Conservation (phyloP, 192 early-diverging fungal species). For the Thoreauomyces humboldtii region DNA sequence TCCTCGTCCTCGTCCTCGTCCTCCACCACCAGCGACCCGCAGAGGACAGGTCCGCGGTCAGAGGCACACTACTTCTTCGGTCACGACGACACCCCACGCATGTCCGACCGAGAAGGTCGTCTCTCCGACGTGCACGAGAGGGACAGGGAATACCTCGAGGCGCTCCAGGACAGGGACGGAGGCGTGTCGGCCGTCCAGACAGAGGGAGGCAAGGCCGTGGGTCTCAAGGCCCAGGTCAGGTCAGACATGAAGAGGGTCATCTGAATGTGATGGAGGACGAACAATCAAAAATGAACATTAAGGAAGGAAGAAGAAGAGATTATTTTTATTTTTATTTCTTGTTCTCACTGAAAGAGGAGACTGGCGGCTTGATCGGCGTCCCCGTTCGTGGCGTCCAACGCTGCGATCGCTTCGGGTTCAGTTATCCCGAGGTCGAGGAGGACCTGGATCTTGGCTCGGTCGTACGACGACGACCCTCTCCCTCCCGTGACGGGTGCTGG, state of each 20-base stretch:
- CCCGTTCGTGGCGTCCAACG: conserved; percentile 76
- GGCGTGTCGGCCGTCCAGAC: conserved; percentile 13
- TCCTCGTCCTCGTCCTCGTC: too few relatives aligned
- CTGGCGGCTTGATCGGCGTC: conserved; percentile 85
- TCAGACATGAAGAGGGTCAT: conserved; percentile 33
- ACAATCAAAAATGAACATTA: too few relatives aligned
- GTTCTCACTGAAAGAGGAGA: conserved; percentile 75
- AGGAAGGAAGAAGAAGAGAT: too few relatives aligned
- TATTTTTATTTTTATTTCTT: not conserved
- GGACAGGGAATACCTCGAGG: conserved; percentile 9
- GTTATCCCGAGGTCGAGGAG: conserved; percentile 77
- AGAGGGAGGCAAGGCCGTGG: conserved; percentile 20
- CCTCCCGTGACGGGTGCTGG: too few relatives aligned
- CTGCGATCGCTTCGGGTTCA: conserved; percentile 74
- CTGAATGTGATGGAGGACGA: too few relatives aligned
- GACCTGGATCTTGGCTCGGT: conserved; percentile 63
- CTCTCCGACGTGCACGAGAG: too few relatives aligned
- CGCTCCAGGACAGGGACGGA: conserved; percentile 16
- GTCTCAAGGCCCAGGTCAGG: conserved; percentile 16
- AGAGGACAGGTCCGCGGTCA: too few relatives aligned
- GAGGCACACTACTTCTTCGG: too few relatives aligned
- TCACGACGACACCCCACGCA: too few relatives aligned
- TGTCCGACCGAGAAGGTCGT: too few relatives aligned
- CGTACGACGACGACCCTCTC: too few relatives aligned
- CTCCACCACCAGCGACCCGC: too few relatives aligned